These are phyloP conservation scores for Salix arbutifolia DNA, from an alignment of 345 rosid species.

Conservation along the genomic window DNA sequence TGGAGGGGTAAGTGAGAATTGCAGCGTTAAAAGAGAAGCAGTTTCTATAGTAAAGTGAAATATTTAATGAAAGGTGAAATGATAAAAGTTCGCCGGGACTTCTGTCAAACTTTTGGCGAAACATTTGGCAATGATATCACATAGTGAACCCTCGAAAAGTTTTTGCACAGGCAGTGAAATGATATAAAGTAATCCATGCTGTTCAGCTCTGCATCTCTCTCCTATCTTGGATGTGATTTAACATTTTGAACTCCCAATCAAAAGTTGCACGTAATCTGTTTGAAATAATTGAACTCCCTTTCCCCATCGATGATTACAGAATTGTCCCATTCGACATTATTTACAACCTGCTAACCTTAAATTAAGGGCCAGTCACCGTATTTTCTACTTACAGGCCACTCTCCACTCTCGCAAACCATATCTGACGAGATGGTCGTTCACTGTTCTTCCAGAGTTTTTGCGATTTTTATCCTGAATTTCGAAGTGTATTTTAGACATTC, in stretches of 20 bases:
- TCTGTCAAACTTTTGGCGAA: conserved; percentile 6
- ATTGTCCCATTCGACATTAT: background rate
- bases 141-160: background rate
- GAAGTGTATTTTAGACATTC: too few relatives aligned
- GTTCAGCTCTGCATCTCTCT: background rate
- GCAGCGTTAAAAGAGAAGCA: background rate
- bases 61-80: background rate
- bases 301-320: conserved; percentile 10
- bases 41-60: background rate
- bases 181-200: conserved; percentile 12
- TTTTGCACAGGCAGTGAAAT: background rate
- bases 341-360: background rate
- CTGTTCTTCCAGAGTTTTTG: too few relatives aligned
- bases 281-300: conserved; percentile 11
- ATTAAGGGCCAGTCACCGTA: background rate
- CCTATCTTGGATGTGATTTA: conserved; percentile 16
- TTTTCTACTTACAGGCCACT: too few relatives aligned
- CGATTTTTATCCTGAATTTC: too few relatives aligned
- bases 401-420: too few relatives aligned
- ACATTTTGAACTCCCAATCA: conserved; percentile 15
- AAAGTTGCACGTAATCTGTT: conserved; percentile 5
- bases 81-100: background rate
- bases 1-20: background rate
- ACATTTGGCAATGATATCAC: conserved; percentile 10
- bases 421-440: too few relatives aligned